These are phyloP conservation scores for Ceratocystis destructans DNA, from an alignment of 2,329 filamentous ascomycete genomes.

Conservation along the genomic window DNA sequence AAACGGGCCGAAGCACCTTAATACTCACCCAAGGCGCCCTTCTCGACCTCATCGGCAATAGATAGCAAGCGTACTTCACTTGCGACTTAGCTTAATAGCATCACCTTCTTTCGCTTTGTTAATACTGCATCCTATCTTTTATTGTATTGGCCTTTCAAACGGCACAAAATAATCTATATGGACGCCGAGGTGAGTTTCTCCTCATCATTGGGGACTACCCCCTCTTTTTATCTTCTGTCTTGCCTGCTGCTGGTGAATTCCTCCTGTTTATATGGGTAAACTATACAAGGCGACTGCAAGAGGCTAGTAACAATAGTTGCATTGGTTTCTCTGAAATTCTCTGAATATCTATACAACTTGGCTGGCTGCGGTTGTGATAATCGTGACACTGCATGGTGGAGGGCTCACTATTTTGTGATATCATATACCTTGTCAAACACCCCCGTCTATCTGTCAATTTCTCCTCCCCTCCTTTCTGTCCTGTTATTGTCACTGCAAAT, in stretches of 20 bases:
- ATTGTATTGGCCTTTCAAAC: neutral
- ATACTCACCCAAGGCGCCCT: neutral
- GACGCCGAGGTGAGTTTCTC: constrained; percentile 17
- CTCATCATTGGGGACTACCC: neutral
- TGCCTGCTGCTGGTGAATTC: neutral
- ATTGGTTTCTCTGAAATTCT: too few relatives aligned
- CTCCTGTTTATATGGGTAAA: too few relatives aligned
- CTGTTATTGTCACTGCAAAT: neutral
- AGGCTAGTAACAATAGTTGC: neutral
- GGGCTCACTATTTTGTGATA: neutral
- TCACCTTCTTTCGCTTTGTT: neutral
- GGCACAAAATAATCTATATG: constrained; percentile 16
- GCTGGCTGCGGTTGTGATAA: too few relatives aligned
- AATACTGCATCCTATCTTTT: neutral
- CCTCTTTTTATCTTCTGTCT: neutral
- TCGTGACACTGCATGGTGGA: neutral
- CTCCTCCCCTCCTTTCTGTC: neutral
- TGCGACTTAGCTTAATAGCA: neutral
- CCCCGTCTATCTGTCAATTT: neutral
- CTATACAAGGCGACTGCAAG: neutral
- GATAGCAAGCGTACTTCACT: neutral
- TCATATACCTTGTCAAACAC: neutral
- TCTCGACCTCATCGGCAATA: neutral
- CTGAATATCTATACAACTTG: too few relatives aligned
- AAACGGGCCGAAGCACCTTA: neutral